Base-by-base conservation (phyloP, 345 rosid species). In the Euclidium syriacum region DNA sequence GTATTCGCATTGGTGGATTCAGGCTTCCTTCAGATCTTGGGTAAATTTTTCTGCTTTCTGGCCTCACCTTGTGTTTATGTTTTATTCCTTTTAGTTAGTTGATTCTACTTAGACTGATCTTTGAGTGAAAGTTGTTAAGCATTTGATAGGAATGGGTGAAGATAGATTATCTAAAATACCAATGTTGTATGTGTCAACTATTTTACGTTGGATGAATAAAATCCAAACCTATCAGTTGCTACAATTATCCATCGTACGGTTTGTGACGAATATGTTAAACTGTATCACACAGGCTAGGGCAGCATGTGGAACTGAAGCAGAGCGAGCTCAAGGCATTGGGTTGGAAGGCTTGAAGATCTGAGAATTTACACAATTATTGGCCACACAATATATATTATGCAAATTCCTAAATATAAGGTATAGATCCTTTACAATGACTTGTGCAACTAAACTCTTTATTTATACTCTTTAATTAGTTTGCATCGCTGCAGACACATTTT, bases 11-110 rank as follows among this genome's bases (percentile, higher is more conserved):
- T 10, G 99, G 99, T 64, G 90, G 96, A 56, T 94, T 79, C 80
- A 84, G 91, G 63, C 95, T 94, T 65, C 95, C 97, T 42, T 51
- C 96, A 62, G 91, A 87, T 76, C 90, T 94, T 27, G 90, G 97
- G 99, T 94, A 82, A 71, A 22, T 20, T 41, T 29, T 66, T 29
- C 27, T 24, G 25, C 27, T 30, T 43, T 63, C 29, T 40, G 12
- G 9, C 4, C 26, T 16, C 16, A 22, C n/a, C 58, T 23, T 50
- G 6, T 19, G 23, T 27, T 41, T 36, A 15, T 25, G 16, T 7
- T 68, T 14, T n/a, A n/a, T n/a, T 7, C 3, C 10, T 18, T 19
- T 15, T 17, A 10, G 23, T 25, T 26, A 35, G 30, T 42, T 40
- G 30, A 10, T 38, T 32, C 43, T 1, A 6, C 10, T 6, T n/a